phyloP scores from a whole-genome alignment of 2,329 filamentous ascomycete species.

The Passalora sequoiae region DNA sequence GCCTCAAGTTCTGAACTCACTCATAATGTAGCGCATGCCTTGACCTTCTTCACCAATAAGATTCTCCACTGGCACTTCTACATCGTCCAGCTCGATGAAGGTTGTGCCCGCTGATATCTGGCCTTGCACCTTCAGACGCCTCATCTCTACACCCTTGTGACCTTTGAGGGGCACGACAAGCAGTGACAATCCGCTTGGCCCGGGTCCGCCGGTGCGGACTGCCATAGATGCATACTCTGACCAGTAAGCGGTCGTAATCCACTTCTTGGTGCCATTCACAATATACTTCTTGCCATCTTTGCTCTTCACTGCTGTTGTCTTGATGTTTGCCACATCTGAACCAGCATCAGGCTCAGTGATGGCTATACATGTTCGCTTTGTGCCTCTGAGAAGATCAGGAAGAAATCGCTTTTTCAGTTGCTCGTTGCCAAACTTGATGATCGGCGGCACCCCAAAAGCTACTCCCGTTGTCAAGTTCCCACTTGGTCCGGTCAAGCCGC shows the following conservation, averaged over 20 bases:
- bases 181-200: slow-evolving; percentile 59
- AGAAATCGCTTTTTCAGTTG: slow-evolving; percentile 61
- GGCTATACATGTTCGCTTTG: slow-evolving; percentile 66
- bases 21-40: slow-evolving; percentile 61
- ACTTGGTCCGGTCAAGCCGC: slow-evolving; percentile 59
- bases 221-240: slow-evolving; percentile 65
- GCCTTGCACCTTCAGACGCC: slow-evolving; percentile 62
- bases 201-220: slow-evolving; percentile 64
- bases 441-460: slow-evolving; percentile 65
- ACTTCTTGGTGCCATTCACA: slow-evolving; percentile 73
- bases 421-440: slow-evolving; percentile 62
- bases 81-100: slow-evolving; percentile 71
- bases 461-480: slow-evolving; percentile 66
- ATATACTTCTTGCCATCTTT: slow-evolving; percentile 63
- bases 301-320: slow-evolving; percentile 60
- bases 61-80: slow-evolving; percentile 65
- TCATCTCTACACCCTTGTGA: slow-evolving; percentile 62
- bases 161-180: slow-evolving; percentile 66
- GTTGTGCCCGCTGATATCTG: slow-evolving; percentile 64
- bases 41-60: slow-evolving; percentile 64
- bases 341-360: slow-evolving; percentile 70
- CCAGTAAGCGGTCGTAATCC: slow-evolving; percentile 73
- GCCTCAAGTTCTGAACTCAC: too few relatives aligned
- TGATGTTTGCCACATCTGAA: slow-evolving; percentile 60
- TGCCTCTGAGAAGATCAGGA: slow-evolving; percentile 61